Conservation (phyloP, 1,284 basidiomycete species). For the Melampsora americana region DNA sequence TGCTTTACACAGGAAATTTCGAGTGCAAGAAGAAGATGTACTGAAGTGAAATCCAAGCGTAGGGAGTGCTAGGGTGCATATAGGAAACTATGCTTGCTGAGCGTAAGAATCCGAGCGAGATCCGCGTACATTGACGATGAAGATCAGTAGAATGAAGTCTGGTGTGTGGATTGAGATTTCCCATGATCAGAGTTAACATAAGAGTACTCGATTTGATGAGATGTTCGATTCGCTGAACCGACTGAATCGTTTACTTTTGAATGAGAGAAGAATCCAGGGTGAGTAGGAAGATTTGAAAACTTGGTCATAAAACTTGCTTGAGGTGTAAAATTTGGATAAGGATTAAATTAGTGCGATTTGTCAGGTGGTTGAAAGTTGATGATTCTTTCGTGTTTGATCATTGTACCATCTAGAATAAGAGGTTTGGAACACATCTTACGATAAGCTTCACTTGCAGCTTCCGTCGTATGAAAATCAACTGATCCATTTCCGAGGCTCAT, state of each 20-base stretch:
- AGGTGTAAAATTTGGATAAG: neutral
- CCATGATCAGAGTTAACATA: neutral
- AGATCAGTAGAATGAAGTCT: too few relatives aligned
- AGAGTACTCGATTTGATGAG: neutral
- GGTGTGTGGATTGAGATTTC: neutral
- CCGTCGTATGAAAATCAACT: conserved; percentile 15
- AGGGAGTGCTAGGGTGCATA: too few relatives aligned
- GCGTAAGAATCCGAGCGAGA: too few relatives aligned
- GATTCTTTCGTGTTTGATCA: conserved; percentile 19
- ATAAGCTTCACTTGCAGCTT: conserved; percentile 28
- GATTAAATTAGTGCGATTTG: neutral
- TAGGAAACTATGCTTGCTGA: too few relatives aligned
- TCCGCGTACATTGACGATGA: too few relatives aligned
- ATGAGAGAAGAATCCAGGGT: neutral
- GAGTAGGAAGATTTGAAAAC: neutral
- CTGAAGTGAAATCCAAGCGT: too few relatives aligned
- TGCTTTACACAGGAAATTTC: too few relatives aligned
- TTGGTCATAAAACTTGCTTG: neutral
- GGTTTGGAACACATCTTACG: conserved; percentile 17
- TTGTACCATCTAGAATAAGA: conserved; percentile 19
- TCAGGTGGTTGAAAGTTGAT: neutral
- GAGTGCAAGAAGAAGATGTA: too few relatives aligned
- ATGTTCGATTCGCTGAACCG: neutral
- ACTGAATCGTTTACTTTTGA: neutral
- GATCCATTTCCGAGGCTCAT: conserved; percentile 39